A percentile compares a stretch with the other conserved stretches of the same genome.
Evolutionary conservation across 1,284 basidiomycete genomes (phyloP).

Genomic region (Ustilago sp.): DNA sequence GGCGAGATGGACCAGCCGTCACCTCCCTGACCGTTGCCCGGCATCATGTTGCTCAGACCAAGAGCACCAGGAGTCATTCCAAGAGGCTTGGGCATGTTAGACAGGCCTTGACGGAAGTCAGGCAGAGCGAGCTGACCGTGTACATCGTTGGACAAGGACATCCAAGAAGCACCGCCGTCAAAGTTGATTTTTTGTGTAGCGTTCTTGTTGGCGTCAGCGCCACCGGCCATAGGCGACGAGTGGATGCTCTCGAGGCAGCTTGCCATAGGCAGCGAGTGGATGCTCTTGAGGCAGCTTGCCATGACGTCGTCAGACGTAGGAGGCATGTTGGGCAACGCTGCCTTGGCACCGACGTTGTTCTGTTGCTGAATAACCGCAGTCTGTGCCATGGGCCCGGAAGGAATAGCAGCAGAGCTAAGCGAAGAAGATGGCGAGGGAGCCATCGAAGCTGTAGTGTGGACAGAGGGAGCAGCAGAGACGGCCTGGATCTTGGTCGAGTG

Average conservation of each 20-base stretch:
- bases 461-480: background rate
- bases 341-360: background rate
- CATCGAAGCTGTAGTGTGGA: background rate
- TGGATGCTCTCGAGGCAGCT: constrained; percentile 49
- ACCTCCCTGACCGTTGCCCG: constrained; percentile 16
- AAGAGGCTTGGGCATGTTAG: constrained; percentile 28
- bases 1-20: constrained; percentile 57
- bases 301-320: constrained; percentile 24
- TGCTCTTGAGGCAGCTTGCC: constrained; percentile 43
- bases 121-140: constrained; percentile 30
- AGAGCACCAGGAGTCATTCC: constrained; percentile 41
- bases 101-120: constrained; percentile 33
- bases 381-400: constrained; percentile 17
- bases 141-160: constrained; percentile 19
- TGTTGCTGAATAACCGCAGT: background rate
- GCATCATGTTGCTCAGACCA: constrained; percentile 24
- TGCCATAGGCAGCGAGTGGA: constrained; percentile 25
- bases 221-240: constrained; percentile 17
- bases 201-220: constrained; percentile 8
- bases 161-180: constrained; percentile 32
- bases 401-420: constrained; percentile 16
- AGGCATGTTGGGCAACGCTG: background rate
- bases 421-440: constrained; percentile 15
- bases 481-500: constrained; percentile 23
- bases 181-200: constrained; percentile 6